A percentile compares a stretch with the other conserved stretches of the same genome.
Conservation (phyloP, 495 filamentous ascomycete species). For the Mytilinidion resinicola region DNA sequence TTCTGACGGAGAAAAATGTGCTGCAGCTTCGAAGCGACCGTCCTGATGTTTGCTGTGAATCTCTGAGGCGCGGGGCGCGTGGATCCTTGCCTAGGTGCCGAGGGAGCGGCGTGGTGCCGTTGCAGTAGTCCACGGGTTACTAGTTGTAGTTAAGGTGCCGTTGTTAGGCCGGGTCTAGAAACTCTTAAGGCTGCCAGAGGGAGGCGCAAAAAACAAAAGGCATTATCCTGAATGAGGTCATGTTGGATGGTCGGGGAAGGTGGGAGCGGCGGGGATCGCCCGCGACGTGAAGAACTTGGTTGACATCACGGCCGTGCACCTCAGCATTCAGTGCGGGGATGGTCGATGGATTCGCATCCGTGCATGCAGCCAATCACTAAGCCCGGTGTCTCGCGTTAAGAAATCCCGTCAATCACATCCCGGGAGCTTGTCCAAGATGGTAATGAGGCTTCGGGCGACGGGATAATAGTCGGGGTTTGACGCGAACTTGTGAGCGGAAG, state of each 20-base stretch:
- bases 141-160: neutral
- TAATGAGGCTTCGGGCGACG: too few relatives aligned
- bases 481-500: too few relatives aligned
- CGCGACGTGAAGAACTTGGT: neutral
- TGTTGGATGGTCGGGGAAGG: neutral
- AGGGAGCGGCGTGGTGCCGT: neutral
- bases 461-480: too few relatives aligned
- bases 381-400: neutral
- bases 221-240: neutral
- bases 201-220: neutral
- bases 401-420: conserved; percentile 1
- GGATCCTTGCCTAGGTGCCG: neutral
- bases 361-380: neutral
- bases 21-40: neutral
- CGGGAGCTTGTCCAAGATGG: too few relatives aligned
- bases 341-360: neutral
- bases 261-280: neutral
- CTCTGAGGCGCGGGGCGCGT: neutral
- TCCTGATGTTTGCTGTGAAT: neutral
- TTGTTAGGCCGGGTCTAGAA: neutral
- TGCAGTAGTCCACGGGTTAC: neutral
- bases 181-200: neutral
- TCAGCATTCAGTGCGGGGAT: neutral
- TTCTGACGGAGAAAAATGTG: neutral
- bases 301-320: neutral